Percentiles rank a stretch among this genome's conserved stretches.
Conservation (phyloP, 495 filamentous ascomycete species). For the Lentithecium fluviatile region DNA sequence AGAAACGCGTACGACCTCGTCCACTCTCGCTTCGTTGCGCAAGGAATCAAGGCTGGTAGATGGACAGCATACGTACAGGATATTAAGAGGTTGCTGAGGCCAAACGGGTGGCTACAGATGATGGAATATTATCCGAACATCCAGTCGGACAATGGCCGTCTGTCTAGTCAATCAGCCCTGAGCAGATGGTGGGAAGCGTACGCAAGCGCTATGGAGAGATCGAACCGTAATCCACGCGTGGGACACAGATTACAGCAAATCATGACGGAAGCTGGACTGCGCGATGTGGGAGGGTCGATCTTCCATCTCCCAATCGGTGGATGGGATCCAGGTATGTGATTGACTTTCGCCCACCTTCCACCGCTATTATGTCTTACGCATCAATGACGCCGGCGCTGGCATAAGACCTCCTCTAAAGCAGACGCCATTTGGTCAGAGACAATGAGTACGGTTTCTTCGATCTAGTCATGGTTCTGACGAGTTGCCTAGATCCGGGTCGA, state of each 20-base stretch:
- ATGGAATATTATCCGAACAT: slow-evolving; percentile 83
- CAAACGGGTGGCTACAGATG: slow-evolving; percentile 87
- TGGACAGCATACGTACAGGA: slow-evolving; percentile 82
- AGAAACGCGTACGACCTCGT: slow-evolving; percentile 84
- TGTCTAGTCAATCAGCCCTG: slow-evolving; percentile 53
- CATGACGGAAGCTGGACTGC: slow-evolving; percentile 24
- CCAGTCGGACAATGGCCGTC: slow-evolving; percentile 84
- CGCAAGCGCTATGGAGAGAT: slow-evolving; percentile 27
- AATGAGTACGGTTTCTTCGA: not conserved
- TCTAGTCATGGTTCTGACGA: not conserved
- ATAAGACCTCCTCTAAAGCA: too few species aligned
- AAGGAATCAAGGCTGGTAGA: slow-evolving; percentile 71
- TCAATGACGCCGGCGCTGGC: not conserved
- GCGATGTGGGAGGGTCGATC: slow-evolving; percentile 17
- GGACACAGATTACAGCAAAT: slow-evolving; percentile 29
- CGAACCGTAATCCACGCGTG: slow-evolving; percentile 39
- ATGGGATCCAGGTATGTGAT: slow-evolving; percentile 28
- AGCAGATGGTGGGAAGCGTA: slow-evolving; percentile 39
- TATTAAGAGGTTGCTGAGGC: slow-evolving; percentile 64
- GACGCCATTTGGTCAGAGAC: too few species aligned
- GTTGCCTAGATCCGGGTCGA: slow-evolving; percentile 22
- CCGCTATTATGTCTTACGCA: not conserved
- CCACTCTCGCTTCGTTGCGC: slow-evolving; percentile 76
- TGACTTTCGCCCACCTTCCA: not conserved
- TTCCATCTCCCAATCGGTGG: slow-evolving; percentile 30